Conservation (phyloP, 2,329 filamentous ascomycete genomes). For the Alternaria rosae region DNA sequence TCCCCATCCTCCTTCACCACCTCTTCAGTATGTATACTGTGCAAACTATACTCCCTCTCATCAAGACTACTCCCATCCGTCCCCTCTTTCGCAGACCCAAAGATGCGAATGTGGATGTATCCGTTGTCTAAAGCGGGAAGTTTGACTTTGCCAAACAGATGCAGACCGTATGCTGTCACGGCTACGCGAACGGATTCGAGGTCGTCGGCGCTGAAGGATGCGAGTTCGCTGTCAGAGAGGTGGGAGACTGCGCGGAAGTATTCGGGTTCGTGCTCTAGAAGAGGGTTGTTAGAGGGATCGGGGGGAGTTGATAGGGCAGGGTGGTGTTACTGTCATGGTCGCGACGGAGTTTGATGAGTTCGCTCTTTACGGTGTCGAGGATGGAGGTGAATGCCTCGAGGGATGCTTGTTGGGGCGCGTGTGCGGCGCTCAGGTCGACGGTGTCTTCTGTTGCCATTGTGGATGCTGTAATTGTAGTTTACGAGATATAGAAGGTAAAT, state of each 20-base stretch:
- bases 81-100: conserved; percentile 42
- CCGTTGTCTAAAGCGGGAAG: conserved; percentile 32
- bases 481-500: background rate
- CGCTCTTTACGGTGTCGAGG: conserved; percentile 40
- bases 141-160: conserved; percentile 42
- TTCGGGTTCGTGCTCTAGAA: conserved; percentile 46
- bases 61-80: conserved; percentile 43
- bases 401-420: conserved; percentile 46
- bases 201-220: conserved; percentile 35
- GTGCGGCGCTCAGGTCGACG: conserved; percentile 41
- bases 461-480: background rate
- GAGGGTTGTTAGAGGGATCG: background rate
- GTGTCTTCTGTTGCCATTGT: conserved; percentile 49
- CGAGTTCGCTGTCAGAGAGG: conserved; percentile 50
- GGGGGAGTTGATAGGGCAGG: too few relatives aligned
- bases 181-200: conserved; percentile 41
- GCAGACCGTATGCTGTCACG: conserved; percentile 42
- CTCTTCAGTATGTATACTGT: conserved; percentile 48
- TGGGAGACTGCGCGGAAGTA: conserved; percentile 49
- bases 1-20: conserved; percentile 39
- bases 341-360: conserved; percentile 45
- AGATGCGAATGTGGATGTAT: conserved; percentile 45
- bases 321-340: conserved; percentile 41
- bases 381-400: conserved; percentile 43
- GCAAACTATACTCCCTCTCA: conserved; percentile 43